Evolutionary conservation across 768 basidiomycete genomes (phyloP), one percentile per base, ranked within the genome.

Genomic region (Asterophora parasitica): DNA sequence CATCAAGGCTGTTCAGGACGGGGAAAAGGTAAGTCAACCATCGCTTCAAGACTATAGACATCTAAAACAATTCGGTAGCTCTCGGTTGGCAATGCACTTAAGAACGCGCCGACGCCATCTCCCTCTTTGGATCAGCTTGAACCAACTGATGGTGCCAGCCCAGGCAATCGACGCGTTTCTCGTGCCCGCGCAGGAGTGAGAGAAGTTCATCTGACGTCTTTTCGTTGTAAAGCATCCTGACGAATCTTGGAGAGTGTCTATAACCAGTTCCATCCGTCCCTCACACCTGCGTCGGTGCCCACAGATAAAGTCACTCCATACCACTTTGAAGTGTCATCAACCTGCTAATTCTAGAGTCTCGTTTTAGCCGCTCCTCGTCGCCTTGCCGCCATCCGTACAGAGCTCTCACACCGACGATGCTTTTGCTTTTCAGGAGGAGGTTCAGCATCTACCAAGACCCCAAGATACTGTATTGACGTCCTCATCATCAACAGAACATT

Each of bases 221-320:
- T 12, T 9, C 13, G 2, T 17, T 39, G 27, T 12, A 15, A 19
- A 23, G 16, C 17, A 31, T 3, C 43, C 44, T 16, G 8, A 33
- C 23, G 30, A 48, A 10, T 30, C 17, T 16, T 7, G 13, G 41
- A 67, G 65, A 61, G 56, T 27, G 49, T 68, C 7, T 68, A 64
- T 49, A 63, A 46, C 28, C 56, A 65, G 7, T 65, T 65, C 0
- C 64, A 65, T 44, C 52, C 49, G 7, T 62, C 62, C 20, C 61
- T 67, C 20, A 6, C 3, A 23, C 23, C 23, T 3, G 16, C 26
- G 13, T 31, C 30, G 30, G 31, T 32, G 9, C 28, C 17, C 5
- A 17, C 37, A 6, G 27, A 49, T 30, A 20, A 43, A 30, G 48
- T 39, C 27, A 15, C n/a, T 49, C 16, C 16, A 30, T 23, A 6